A percentile compares a stretch with the other conserved stretches of the same genome.
These are phyloP conservation scores for Salvia sclarea DNA, from an alignment of 305 asterid genomes.

Conservation along the genomic window DNA sequence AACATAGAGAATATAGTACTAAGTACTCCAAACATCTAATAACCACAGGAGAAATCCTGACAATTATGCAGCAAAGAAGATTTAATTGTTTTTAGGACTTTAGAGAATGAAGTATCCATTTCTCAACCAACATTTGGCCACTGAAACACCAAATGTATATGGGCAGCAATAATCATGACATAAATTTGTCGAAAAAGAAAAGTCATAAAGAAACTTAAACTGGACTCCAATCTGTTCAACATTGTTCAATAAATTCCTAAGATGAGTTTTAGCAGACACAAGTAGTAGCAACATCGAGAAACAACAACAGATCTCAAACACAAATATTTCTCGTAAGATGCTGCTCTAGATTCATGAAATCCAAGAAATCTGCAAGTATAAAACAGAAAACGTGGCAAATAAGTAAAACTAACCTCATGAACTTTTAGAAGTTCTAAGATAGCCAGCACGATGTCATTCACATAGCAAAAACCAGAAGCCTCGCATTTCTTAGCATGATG, in stretches of 20 bases:
- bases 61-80: conserved; percentile 3
- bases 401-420: conserved; percentile 46
- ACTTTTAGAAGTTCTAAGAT: conserved; percentile 59
- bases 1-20: neutral
- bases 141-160: neutral
- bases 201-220: conserved; percentile 3
- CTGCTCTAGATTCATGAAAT: neutral
- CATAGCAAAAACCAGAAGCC: conserved; percentile 65
- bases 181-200: neutral
- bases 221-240: neutral
- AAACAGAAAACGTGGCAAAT: neutral
- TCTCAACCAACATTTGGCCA: neutral
- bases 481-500: conserved; percentile 67
- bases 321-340: neutral
- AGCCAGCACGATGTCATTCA: conserved; percentile 62
- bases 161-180: neutral
- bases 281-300: conserved; percentile 14
- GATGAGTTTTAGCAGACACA: neutral
- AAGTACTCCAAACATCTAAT: conserved; percentile 8
- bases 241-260: neutral
- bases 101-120: conserved; percentile 5
- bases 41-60: neutral
- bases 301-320: conserved; percentile 10
- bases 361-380: neutral
- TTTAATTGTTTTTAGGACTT: neutral